Conservation (phyloP, 768 basidiomycete species). For the Tylopilus felleus region DNA sequence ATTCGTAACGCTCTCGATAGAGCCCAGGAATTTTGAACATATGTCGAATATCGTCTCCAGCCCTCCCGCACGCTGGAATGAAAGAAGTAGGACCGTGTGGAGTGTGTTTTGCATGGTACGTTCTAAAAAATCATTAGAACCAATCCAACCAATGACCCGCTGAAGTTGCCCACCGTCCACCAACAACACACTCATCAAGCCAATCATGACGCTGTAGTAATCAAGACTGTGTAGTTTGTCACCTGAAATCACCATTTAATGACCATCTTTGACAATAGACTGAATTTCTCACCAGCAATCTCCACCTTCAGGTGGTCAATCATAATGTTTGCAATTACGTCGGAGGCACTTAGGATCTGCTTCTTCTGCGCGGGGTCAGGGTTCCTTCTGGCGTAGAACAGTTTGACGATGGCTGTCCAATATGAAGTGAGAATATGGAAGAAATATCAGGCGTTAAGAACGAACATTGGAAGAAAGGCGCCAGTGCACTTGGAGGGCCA, state of each 20-base stretch:
- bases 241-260: slow-evolving; percentile 23
- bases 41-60: slow-evolving; percentile 62
- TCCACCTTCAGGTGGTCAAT: slow-evolving; percentile 61
- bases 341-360: slow-evolving; percentile 69
- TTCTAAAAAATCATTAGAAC: slow-evolving; percentile 43
- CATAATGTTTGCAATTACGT: slow-evolving; percentile 68
- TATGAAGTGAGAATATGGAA: slow-evolving; percentile 10
- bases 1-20: slow-evolving; percentile 53
- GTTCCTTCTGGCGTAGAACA: slow-evolving; percentile 79
- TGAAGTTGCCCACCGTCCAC: slow-evolving; percentile 48
- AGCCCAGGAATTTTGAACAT: slow-evolving; percentile 49
- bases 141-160: neutral
- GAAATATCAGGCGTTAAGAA: slow-evolving; percentile 1
- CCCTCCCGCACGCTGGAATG: slow-evolving; percentile 71
- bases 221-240: slow-evolving; percentile 44
- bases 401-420: slow-evolving; percentile 71
- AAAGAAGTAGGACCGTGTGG: slow-evolving; percentile 77
- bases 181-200: slow-evolving; percentile 48
- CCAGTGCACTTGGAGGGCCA: slow-evolving; percentile 68
- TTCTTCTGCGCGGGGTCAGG: slow-evolving; percentile 73
- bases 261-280: slow-evolving; percentile 10
- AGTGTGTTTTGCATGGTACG: slow-evolving; percentile 69
- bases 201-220: slow-evolving; percentile 54
- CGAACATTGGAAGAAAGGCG: slow-evolving; percentile 85
- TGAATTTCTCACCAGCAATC: slow-evolving; percentile 45